Evolutionary conservation across 805 yeast species (phyloP).

Genomic region (Metschnikowia lochheadii): DNA sequence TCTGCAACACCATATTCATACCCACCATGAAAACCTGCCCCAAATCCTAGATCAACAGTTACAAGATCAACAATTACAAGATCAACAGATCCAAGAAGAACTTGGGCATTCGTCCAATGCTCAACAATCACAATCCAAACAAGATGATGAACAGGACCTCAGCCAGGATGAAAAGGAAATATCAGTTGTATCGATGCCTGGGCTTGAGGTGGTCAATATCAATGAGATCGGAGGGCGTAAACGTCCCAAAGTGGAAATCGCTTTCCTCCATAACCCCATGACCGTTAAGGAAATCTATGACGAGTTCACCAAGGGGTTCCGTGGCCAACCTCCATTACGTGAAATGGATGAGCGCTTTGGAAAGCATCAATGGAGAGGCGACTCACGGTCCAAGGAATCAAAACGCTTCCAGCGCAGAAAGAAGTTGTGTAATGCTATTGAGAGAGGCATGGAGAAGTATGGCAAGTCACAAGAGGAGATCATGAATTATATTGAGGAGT

Average conservation of each 20-base stretch:
- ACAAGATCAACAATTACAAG: constrained; percentile 1
- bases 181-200: constrained; percentile 15
- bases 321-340: constrained; percentile 40
- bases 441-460: constrained; percentile 38
- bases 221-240: constrained; percentile 21
- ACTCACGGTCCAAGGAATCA: constrained; percentile 41
- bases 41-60: constrained; percentile 2
- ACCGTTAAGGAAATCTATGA: constrained; percentile 43
- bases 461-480: constrained; percentile 39
- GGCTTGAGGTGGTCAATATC: constrained; percentile 16
- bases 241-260: constrained; percentile 35
- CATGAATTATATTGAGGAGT: constrained; percentile 38
- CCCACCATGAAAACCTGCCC: not conserved
- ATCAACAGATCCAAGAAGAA: not conserved
- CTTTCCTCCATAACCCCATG: constrained; percentile 42
- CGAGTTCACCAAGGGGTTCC: constrained; percentile 42
- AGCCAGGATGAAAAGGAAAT: constrained; percentile 2
- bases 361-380: constrained; percentile 44
- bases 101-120: not conserved
- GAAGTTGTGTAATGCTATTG: constrained; percentile 41
- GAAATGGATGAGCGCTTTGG: constrained; percentile 43
- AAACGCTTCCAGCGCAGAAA: constrained; percentile 42
- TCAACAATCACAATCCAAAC: constrained; percentile 2
- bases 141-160: constrained; percentile 3
- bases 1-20: not conserved